Base-by-base conservation (phyloP, 768 basidiomycete species). In the Trametes gibbosa region DNA sequence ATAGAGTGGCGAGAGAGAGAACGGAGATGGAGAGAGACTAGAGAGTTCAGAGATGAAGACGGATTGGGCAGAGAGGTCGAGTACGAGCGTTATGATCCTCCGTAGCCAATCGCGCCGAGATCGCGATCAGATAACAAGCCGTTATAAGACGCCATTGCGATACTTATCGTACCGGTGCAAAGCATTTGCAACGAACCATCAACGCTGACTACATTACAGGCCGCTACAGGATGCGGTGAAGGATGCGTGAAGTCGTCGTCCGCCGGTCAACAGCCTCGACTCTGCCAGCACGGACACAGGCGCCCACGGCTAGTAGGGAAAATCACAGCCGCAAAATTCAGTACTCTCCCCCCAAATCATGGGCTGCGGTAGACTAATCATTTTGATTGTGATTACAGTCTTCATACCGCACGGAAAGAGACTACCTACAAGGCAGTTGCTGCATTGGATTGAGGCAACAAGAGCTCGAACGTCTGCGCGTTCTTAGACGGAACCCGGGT, bases 71-170 rank as follows among this genome's bases (percentile, higher is more conserved):
- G 39, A 27, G 52, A 35, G 53, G 17, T 40, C 46, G 42, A 56
- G 56, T 57, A 58, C 14, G 29, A 56, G 47, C 45, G 54, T 56
- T 49, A 29, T 41, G 32, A 50, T 48, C 56, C 52, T 50, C 49
- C 53, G 49, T 53, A 54, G 56, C 32, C 58, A 40, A 55, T 53
- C 56, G 56, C 43, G 56, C 57, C 62, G 65, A 66, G 65, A 66
- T 65, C 65, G 65, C 65, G 62, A 63, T 61, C 60, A 49, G 65
- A 65, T 65, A 65, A 61, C 50, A 43, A 58, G n/a, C 24, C 41
- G 24, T 51, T 46, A 45, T 46, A 45, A 21, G 29, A n/a, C 19
- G 19, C 34, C 43, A 35, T 43, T 42, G n/a, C n/a, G 8, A 17
- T 27, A 42, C 37, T 56, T 48, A 56, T 49, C 45, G 50, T 4